Percentiles rank a stretch among this genome's conserved stretches.
Evolutionary conservation across 2,329 filamentous ascomycete genomes (phyloP).

Genomic region (Fusarium sp.): DNA sequence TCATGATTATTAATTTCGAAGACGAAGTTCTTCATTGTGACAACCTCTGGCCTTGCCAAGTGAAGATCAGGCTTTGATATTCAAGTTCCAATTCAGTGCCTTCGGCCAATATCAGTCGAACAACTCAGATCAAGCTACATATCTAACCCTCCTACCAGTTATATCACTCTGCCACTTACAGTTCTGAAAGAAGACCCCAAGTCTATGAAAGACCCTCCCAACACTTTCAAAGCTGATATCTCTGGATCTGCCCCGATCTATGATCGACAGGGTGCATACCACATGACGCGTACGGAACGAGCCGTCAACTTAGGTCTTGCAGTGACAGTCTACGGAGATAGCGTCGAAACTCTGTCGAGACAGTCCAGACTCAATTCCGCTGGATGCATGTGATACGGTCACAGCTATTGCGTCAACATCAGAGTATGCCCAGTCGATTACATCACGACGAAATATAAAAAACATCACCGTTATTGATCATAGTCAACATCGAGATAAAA

Average conservation of each 20-base stretch:
- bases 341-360: constrained; percentile 3
- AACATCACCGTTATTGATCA: neutral
- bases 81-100: neutral
- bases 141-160: neutral
- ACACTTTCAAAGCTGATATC: neutral
- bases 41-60: too few species aligned
- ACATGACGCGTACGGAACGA: constrained; percentile 7
- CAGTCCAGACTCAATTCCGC: constrained; percentile 8
- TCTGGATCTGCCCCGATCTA: neutral
- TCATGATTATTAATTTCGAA: too few species aligned
- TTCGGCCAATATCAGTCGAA: neutral
- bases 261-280: constrained; percentile 2
- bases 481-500: neutral
- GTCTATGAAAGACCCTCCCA: neutral
- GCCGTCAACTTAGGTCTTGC: neutral
- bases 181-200: neutral
- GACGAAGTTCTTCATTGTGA: too few species aligned
- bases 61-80: neutral
- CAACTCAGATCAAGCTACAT: neutral
- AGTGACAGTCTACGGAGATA: neutral
- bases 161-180: neutral
- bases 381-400: neutral
- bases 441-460: constrained; percentile 10
- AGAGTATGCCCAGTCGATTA: constrained; percentile 2
- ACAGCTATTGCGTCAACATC: neutral